Base-by-base conservation (phyloP, 2,329 filamentous ascomycete genomes). In the Hypoxylon sp. region DNA sequence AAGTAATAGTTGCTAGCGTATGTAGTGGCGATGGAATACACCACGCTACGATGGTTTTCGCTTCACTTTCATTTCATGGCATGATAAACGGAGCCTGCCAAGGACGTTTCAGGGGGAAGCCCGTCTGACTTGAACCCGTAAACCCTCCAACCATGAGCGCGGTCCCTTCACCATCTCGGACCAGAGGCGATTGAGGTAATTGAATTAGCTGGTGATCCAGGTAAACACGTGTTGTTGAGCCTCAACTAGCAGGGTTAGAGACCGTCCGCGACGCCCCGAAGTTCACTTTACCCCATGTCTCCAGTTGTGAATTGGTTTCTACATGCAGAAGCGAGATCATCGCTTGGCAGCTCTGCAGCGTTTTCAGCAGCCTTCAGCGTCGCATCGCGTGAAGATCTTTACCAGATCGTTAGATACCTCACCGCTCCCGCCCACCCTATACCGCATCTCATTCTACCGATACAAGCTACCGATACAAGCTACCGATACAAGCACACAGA, bases 281-380 rank as follows among this genome's bases (percentile, higher is more conserved):
- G 59, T 46, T 31, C 57, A 53, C 11, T 63, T 58, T 33, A 24
- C 35, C 37, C 44, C n/a, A 31, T 29, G 26, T 37, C 54, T 8
- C 57, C 50, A 48, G 50, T 57, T 31, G 56, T 63, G 66, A 56
- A 44, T 59, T 67, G 55, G 57, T 50, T 68, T 46, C 58, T 57
- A 60, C 65, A n/a, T 60, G 67, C 67, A 70, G 70, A 70, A 70
- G 67, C 70, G 67, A 68, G 68, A 70, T 70, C 62, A 64, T 50
- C 65, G 26, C 68, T 66, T 65, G 68, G 65, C 70, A 46, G 53
- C 54, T 50, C 26, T 50, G 26, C 26, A 50, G 24, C 26, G 14
- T 19, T 56, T 56, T 56, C 54, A 56, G 54, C 54, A 70, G 63
- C 63, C 57, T 50, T 56, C 37, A 51, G 58, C 50, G 68, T 70